phyloP scores from a whole-genome alignment of 2,329 filamentous ascomycete species.

The Neurospora sp. region DNA sequence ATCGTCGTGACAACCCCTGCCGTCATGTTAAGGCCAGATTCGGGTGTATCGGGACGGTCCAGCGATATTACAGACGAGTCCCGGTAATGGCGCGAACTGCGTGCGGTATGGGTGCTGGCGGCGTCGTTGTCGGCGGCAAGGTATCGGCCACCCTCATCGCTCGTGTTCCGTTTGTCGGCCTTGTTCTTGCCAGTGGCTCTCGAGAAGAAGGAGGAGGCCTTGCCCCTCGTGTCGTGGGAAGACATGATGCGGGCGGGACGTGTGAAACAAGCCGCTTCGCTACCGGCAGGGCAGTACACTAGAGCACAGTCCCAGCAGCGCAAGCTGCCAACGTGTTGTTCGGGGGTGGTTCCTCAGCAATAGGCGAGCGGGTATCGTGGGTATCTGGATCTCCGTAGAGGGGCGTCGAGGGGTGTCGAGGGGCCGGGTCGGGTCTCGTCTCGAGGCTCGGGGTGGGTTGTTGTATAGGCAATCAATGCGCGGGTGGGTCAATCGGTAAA shows the following conservation, averaged over 20 bases:
- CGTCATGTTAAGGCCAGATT: slow-evolving; percentile 59
- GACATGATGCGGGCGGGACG: slow-evolving; percentile 35
- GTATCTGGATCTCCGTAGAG: background rate
- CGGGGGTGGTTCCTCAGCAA: slow-evolving; percentile 8
- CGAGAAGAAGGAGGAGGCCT: slow-evolving; percentile 66
- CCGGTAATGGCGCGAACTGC: slow-evolving; percentile 65
- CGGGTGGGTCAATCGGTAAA: slow-evolving; percentile 11
- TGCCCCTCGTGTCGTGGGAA: slow-evolving; percentile 57
- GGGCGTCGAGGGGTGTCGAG: background rate
- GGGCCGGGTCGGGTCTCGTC: background rate
- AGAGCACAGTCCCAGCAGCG: background rate
- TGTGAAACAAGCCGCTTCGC: slow-evolving; percentile 17
- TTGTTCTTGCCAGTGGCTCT: slow-evolving; percentile 64
- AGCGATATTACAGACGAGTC: slow-evolving; percentile 63
- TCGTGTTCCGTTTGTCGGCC: slow-evolving; percentile 52
- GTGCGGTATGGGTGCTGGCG: slow-evolving; percentile 52
- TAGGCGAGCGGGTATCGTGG: background rate
- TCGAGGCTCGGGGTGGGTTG: background rate
- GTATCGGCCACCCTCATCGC: slow-evolving; percentile 46
- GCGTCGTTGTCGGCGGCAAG: slow-evolving; percentile 50
- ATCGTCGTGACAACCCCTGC: slow-evolving; percentile 82
- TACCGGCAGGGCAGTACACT: background rate
- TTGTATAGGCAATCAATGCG: slow-evolving; percentile 14
- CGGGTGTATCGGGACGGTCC: slow-evolving; percentile 56
- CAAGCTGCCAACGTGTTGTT: slow-evolving; percentile 9